phyloP scores from a whole-genome alignment of 768 basidiomycete genomes.

The Rhodocollybia butyracea region DNA sequence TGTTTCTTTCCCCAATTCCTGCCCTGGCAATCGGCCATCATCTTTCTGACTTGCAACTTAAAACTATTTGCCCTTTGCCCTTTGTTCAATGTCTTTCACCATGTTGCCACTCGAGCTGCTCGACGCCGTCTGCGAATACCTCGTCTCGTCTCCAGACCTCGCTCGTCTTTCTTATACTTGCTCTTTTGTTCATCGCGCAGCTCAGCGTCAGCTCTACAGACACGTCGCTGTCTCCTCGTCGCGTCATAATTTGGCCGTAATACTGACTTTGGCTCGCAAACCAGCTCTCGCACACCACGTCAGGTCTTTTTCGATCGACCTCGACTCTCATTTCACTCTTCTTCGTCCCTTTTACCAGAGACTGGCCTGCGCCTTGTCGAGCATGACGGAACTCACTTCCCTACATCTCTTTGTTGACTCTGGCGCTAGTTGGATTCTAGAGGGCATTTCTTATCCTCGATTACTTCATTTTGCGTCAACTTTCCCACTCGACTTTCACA shows the following conservation, averaged over 20 bases:
- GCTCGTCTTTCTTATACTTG: conserved; percentile 43
- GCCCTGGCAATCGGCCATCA: conserved; percentile 35
- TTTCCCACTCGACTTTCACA: conserved; percentile 56
- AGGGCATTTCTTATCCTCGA: conserved; percentile 34
- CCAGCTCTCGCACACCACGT: conserved; percentile 61
- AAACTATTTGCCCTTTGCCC: conserved; percentile 1
- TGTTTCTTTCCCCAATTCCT: conserved; percentile 10
- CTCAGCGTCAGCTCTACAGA: conserved; percentile 63
- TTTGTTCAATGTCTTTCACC: conserved; percentile 39
- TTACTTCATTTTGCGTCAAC: conserved; percentile 58
- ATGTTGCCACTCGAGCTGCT: conserved; percentile 62
- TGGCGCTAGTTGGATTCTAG: conserved; percentile 53
- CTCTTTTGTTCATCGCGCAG: conserved; percentile 41
- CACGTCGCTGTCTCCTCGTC: conserved; percentile 43
- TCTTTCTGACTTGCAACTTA: conserved; percentile 17
- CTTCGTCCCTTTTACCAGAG: conserved; percentile 44
- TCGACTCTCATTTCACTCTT: conserved; percentile 38
- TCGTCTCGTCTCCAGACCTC: conserved; percentile 36
- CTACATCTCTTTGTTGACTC: conserved; percentile 55
- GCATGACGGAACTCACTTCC: conserved; percentile 60
- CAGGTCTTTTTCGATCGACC: conserved; percentile 54
- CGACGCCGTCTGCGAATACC: conserved; percentile 41
- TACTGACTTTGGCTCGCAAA: conserved; percentile 53
- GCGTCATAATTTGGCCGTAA: conserved; percentile 43
- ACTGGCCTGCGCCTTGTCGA: conserved; percentile 50